Evolutionary conservation across 768 basidiomycete species (phyloP), one percentile per base, ranked within the genome.

Genomic region (Paxillus involutus): DNA sequence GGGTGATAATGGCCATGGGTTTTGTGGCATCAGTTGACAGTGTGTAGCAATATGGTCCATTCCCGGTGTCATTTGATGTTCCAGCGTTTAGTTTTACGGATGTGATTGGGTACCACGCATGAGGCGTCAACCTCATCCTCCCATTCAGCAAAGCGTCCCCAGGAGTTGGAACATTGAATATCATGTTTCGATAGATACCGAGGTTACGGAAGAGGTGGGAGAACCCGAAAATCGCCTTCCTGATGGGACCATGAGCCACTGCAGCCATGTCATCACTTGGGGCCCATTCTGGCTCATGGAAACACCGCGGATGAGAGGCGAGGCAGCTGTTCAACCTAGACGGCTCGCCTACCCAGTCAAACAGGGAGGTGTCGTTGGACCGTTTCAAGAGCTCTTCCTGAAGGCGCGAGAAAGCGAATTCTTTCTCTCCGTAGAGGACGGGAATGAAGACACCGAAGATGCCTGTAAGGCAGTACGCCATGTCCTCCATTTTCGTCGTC

Each of bases 261-360:
- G 29, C 29, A 29, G 29, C 29, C 3, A 7, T 29, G 40, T 41
- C 40, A 41, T 41, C 40, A n/a, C 2, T 2, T n/a, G 16, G 40
- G 40, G 40, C 16, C 40, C 9, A n/a, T 16, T 41, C 16, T 41
- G 40, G 16, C 40, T 41, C 40, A 45, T 26, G 19, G 21, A 54
- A 54, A n/a, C 53, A 54, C 17, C 30, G 29, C 21, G 53, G 53
- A 24, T 51, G 53, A 9, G 53, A 51, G 32, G 53, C 53, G 16
- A 57, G 36, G 35, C 47, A 53, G 10, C 52, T 53, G 17, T 53
- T 44, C 32, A 53, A 33, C 14, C 21, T 30, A 12, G 56, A 49
- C 12, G 30, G 41, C 24, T 55, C 33, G 7, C 55, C 55, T 8
- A 53, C 51, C 46, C 55, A 57, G 39, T 57, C 55, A 14, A 57